Conservation (phyloP, 441 rosid species). For the Mallotus japonicus region DNA sequence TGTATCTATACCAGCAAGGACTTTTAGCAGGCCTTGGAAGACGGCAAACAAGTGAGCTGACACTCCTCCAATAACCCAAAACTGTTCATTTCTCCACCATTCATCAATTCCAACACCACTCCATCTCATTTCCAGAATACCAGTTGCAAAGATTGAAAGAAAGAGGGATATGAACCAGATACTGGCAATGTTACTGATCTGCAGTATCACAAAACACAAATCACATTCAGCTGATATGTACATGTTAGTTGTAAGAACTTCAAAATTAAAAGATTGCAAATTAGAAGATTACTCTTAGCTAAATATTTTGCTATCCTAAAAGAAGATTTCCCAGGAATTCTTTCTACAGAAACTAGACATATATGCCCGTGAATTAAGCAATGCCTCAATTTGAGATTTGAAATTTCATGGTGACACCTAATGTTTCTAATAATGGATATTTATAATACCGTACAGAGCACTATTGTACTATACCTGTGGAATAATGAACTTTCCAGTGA, state of each 20-base stretch:
- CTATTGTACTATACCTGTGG: slow-evolving; percentile 62
- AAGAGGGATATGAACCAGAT: slow-evolving; percentile 98
- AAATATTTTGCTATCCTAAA: neutral
- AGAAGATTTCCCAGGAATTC: neutral
- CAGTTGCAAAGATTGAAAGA: slow-evolving; percentile 95
- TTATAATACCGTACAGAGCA: neutral
- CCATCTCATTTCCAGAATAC: slow-evolving; percentile 98
- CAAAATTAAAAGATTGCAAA: neutral
- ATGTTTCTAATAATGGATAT: neutral
- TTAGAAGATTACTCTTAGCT: neutral
- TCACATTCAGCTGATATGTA: neutral
- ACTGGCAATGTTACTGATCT: slow-evolving; percentile 97
- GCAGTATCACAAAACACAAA: slow-evolving; percentile 35
- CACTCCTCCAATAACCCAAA: slow-evolving; percentile 99
- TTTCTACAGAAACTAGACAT: neutral
- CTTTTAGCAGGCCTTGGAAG: slow-evolving; percentile 94
- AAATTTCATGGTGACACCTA: neutral
- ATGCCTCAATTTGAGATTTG: neutral
- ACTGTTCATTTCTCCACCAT: slow-evolving; percentile 99
- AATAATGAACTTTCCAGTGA: slow-evolving; percentile 93
- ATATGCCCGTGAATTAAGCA: neutral
- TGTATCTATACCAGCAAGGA: slow-evolving; percentile 92
- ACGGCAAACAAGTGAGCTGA: slow-evolving; percentile 95
- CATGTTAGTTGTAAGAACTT: neutral
- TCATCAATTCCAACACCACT: slow-evolving; percentile 98